Evolutionary conservation across 164 flowering plant genomes (phyloP), one percentile per base, ranked within the genome.

Genomic region (Buxus sempervirens): DNA sequence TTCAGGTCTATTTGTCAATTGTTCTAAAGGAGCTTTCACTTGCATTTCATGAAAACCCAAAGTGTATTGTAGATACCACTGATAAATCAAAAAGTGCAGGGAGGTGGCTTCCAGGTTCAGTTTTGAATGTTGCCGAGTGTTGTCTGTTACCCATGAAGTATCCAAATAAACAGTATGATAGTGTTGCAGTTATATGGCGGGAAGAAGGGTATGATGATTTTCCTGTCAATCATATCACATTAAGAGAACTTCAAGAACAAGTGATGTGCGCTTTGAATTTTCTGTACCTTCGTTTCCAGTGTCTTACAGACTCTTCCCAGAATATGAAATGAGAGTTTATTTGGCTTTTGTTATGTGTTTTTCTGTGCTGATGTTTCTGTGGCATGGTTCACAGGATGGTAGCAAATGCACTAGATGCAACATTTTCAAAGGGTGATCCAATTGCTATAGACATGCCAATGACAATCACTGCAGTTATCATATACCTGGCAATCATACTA

Each of bases 401-500:
- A 63, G 98, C 99, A 57, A 90, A 87, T 84, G 91, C 94, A 63
- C 73, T 95, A 59, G 93, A 89, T 66, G 73, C 81, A 32, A 76
- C 60, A 36, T 95, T 93, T 73, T 73, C 81, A 38, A 89, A 86
- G 81, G 98, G 97, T 63, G 99, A 92, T 77, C 84, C 94, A 48
- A 86, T 95, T 76, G 98, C 98, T 32, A 88, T 95, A 69, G 89
- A 83, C 76, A 92, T 95, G 98, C 99, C 94, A 56, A 92, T 95
- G 99, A 92, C 95, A 13, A 87, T 70, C 58, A 75, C 73, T 75
- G 94, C 99, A 26, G 95, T 95, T 55, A 81, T 95, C 62, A 83
- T 90, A 73, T 92, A 90, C 71, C 73, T 95, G 73, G 94, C 97
- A 7, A 85, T 90, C 71, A 71, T 95, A 60, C 86, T 89, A 27